Evolutionary conservation across 352 stramenopile genomes (phyloP), one percentile per base, ranked within the genome.

Genomic region (Lagenidium giganteum): DNA sequence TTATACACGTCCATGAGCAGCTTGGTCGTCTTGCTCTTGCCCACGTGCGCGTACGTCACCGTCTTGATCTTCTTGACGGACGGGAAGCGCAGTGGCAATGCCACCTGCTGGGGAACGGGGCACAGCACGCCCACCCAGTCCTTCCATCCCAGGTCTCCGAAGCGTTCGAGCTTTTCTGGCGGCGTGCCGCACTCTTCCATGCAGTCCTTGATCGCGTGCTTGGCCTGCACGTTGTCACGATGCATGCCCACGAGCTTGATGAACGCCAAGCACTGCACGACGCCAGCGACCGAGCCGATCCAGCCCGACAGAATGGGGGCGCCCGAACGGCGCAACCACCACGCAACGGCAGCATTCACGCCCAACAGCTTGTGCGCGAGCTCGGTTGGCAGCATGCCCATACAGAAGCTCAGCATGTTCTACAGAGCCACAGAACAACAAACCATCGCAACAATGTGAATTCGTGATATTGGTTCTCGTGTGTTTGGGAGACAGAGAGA

Each of bases 1-100:
- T 61, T 68, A 49, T 82, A 87, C 20, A 87, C 64, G 50, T 87
- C 73, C 74, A 87, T 87, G 27, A 68, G 50, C 47, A 87, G 33
- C 28, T 65, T 56, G 6, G 36, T 64, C 11, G 64, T 75, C 42
- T 64, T 70, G 26, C 57, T 74, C 59, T 66, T 72, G 30, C 73
- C 73, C 28, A 86, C 70, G 14, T 77, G 58, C 3, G 67, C 71
- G 41, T 81, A 86, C 5, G 64, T 51, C 33, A 78, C 38, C 7
- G 66, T 81, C 21, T 53, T 41, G 21, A 65, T 53, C 27, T 69
- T 71, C 35, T 47, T 43, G 13, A 84, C 59, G 8, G 61, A 57
- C n/a, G 66, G 65, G 39, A 66, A 82, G 47, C 59, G 77, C 37
- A 73, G 20, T 12, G 49, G 54, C 8, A 83, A 37, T 12, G 62